A percentile compares a stretch with the other conserved stretches of the same genome.
These are phyloP conservation scores for Sclerotinia subarctica DNA, from an alignment of 2,329 filamentous ascomycete species.

Conservation along the genomic window DNA sequence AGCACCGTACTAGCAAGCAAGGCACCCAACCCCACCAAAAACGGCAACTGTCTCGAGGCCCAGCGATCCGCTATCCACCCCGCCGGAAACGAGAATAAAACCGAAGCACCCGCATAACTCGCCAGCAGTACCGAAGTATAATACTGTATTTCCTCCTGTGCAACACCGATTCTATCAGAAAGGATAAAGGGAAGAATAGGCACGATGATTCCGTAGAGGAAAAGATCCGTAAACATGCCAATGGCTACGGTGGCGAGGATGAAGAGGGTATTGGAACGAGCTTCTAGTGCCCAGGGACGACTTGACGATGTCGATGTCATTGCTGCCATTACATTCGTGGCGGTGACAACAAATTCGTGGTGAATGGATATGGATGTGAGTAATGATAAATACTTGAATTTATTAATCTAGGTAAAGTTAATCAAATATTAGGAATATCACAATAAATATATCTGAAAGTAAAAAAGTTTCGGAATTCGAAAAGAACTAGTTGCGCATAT, in stretches of 20 bases:
- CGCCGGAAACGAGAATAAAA: conserved; percentile 49
- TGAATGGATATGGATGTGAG: too few relatives aligned
- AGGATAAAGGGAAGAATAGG: conserved; percentile 58
- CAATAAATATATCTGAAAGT: neutral
- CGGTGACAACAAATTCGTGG: neutral
- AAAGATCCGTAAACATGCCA: conserved; percentile 56
- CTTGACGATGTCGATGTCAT: neutral
- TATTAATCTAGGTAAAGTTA: too few relatives aligned
- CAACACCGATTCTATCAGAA: conserved; percentile 47
- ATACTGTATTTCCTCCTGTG: conserved; percentile 48
- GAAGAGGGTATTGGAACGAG: conserved; percentile 56
- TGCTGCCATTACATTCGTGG: neutral
- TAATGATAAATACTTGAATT: too few relatives aligned
- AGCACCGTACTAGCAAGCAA: conserved; percentile 62
- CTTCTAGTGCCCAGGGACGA: conserved; percentile 1
- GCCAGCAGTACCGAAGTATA: conserved; percentile 53
- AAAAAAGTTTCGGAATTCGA: neutral
- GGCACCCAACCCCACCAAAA: conserved; percentile 53
- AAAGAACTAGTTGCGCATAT: neutral
- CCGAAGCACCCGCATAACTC: conserved; percentile 52
- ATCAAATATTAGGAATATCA: neutral
- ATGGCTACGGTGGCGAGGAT: conserved; percentile 55
- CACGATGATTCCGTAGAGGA: conserved; percentile 57
- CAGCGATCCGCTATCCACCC: conserved; percentile 55
- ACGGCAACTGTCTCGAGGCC: conserved; percentile 53